Conservation (phyloP, 2,329 filamentous ascomycete species). For the Aaosphaeria arxii region DNA sequence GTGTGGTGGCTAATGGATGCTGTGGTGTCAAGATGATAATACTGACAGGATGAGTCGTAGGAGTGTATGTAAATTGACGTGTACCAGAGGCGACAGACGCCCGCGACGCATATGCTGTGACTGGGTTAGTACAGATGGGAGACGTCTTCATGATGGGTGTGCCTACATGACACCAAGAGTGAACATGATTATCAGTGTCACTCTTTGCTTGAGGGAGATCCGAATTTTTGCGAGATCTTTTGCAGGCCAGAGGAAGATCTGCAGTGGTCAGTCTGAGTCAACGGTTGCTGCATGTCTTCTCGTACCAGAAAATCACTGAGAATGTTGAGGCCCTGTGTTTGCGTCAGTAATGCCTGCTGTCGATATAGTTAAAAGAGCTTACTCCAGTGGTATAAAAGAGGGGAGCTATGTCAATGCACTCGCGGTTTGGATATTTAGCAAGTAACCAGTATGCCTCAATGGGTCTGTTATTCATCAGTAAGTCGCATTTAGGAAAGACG, state of each 20-base stretch:
- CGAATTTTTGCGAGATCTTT: slow-evolving; percentile 22
- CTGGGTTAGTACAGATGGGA: background rate
- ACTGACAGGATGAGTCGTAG: slow-evolving; percentile 24
- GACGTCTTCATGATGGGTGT: background rate
- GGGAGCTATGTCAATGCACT: slow-evolving; percentile 11
- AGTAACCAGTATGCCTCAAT: slow-evolving; percentile 6
- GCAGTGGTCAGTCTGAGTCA: background rate
- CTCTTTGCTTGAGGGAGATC: slow-evolving; percentile 23
- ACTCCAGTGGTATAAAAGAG: slow-evolving; percentile 11
- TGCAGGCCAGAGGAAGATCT: slow-evolving; percentile 30
- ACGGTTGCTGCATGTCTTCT: background rate
- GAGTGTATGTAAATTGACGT: slow-evolving; percentile 20
- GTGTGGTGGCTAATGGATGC: background rate
- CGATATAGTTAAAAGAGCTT: background rate
- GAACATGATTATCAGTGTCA: slow-evolving; percentile 29
- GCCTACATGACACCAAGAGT: slow-evolving; percentile 24
- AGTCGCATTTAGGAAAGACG: background rate
- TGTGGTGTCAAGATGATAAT: background rate
- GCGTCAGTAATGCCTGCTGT: background rate
- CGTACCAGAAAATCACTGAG: slow-evolving; percentile 28
- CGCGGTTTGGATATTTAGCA: slow-evolving; percentile 4
- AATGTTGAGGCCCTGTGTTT: slow-evolving; percentile 9
- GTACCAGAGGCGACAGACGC: slow-evolving; percentile 27
- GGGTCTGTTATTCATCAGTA: background rate
- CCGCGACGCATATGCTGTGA: slow-evolving; percentile 25